phyloP scores from a whole-genome alignment of 202 grass and related monocot species.

The Panicum hallii region DNA sequence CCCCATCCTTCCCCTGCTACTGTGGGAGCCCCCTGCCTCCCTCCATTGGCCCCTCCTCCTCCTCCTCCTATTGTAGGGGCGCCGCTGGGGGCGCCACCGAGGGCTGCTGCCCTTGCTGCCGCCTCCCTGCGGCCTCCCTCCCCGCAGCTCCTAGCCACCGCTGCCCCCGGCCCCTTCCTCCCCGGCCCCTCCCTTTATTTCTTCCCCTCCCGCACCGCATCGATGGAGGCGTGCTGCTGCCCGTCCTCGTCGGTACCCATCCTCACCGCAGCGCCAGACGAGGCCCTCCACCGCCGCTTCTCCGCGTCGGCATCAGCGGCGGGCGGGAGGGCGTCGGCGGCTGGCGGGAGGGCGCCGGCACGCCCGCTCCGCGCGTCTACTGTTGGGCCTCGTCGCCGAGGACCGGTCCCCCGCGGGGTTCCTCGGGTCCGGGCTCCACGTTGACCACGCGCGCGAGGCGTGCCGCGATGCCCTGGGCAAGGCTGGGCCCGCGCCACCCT shows the following conservation, averaged over 20 bases:
- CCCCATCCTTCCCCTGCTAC: too few species aligned
- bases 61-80: too few species aligned
- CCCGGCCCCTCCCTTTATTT: too few species aligned
- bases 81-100: too few species aligned
- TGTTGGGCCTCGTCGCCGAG: constrained; percentile 89
- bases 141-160: too few species aligned
- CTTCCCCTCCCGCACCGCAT: too few species aligned
- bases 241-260: constrained; percentile 53
- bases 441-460: constrained; percentile 78
- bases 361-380: constrained; percentile 52
- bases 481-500: constrained; percentile 15
- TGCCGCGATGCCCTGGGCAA: constrained; percentile 53
- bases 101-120: too few species aligned
- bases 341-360: too few species aligned
- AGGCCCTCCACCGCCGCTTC: constrained; percentile 27
- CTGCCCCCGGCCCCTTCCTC: too few species aligned
- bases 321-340: constrained; percentile 3
- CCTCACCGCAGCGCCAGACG: constrained; percentile 35
- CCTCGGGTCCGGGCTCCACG: constrained; percentile 69
- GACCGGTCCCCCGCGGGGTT: constrained; percentile 69
- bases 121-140: too few species aligned
- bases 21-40: too few species aligned
- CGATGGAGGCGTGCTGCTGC: constrained; percentile 69
- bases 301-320: background rate
- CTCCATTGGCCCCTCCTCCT: too few species aligned